Base-by-base conservation (phyloP, 306 rosid species). In the Quercus parvula region DNA sequence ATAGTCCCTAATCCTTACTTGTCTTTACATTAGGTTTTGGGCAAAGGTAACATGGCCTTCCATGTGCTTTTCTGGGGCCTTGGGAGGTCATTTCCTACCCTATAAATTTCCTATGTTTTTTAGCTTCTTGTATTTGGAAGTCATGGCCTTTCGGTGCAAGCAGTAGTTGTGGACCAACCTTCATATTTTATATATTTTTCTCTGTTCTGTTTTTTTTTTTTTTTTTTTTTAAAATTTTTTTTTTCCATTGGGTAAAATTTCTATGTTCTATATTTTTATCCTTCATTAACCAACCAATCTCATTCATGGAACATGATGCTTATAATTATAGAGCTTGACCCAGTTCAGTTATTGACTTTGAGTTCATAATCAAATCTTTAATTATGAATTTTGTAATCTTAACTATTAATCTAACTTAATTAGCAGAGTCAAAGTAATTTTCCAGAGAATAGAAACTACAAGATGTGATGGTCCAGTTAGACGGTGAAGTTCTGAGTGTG, bases 241-340 rank as follows among this genome's bases (percentile, higher is more conserved):
- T 46, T 49, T 49, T 12, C 1, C 14, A 49, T 49, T 49, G 54
- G 54, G 12, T 41, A 41, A 41, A 41, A 41, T 41, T 41, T 41
- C 46, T 8, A 8, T 35, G 41, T 41, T 41, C 46, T 72, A 73
- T 79, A 77, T 57, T 85, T 54, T 74, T 79, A 55, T 79, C 81
- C 11, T 67, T 80, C n/a, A 33, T 57, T 66, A 76, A 74, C 54
- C 58, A 79, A 77, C 72, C 84, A 78, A 77, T 86, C 75, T 70
- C 74, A 70, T 70, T 84, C 91, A 75, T 82, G 81, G 94, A 87
- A 88, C 92, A 87, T 88, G 97, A 84, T 81, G 75, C 25, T 85
- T 78, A 82, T 71, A 19, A 71, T 41, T 41, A 41, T 41, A 76
- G 73, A 78, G 10, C 58, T 51, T 77, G 85, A 67, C 77, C 89